phyloP scores from a whole-genome alignment of 805 yeast genomes.

The Tetrapisispora nanseiensis region DNA sequence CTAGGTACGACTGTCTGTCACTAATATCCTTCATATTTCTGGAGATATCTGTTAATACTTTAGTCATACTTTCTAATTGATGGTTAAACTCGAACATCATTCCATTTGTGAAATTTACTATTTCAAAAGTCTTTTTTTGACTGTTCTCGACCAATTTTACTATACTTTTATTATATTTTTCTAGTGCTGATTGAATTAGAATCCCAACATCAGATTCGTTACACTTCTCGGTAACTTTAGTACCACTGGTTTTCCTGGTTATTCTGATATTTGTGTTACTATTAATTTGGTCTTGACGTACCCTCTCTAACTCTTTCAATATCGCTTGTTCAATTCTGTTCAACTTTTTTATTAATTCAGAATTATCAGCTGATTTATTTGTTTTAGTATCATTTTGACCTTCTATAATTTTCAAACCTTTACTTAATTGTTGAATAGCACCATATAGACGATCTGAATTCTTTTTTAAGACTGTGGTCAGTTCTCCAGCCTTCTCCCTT shows the following conservation, averaged over 20 bases:
- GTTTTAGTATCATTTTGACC: neutral
- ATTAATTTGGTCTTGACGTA: too few relatives aligned
- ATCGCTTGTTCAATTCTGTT: neutral
- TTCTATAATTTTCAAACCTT: neutral
- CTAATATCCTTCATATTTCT: conserved; percentile 11
- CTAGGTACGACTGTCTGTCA: conserved; percentile 12
- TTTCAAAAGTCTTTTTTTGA: neutral
- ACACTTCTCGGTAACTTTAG: neutral
- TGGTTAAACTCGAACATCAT: conserved; percentile 2
- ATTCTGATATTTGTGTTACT: neutral
- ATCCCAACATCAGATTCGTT: neutral
- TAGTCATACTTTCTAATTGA: conserved; percentile 16
- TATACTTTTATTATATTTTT: neutral
- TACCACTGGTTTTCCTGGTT: neutral
- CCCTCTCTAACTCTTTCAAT: neutral
- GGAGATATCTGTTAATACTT: conserved; percentile 14
- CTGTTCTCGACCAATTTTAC: neutral
- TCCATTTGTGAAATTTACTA: neutral
- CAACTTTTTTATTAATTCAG: neutral
- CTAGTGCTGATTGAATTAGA: neutral
- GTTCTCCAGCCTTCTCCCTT: conserved; percentile 24
- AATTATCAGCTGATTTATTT: neutral
- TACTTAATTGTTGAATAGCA: neutral
- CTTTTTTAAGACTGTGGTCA: conserved; percentile 12
- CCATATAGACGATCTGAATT: conserved; percentile 6